Evolutionary conservation across 257 asterid genomes (phyloP).

Genomic region (Mentha longifolia): DNA sequence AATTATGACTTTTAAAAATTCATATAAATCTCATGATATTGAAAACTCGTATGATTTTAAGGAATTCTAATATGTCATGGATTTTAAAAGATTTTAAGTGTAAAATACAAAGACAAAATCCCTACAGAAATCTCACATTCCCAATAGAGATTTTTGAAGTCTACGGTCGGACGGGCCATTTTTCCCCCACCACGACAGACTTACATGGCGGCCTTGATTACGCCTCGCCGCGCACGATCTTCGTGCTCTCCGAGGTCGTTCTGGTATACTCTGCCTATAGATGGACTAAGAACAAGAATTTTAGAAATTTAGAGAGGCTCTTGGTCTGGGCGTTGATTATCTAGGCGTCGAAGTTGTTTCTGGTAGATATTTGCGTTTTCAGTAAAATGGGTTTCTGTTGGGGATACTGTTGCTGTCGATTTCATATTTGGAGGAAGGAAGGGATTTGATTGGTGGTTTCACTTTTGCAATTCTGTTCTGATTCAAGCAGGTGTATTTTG

Average conservation of each 20-base stretch:
- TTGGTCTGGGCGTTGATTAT: conserved; percentile 64
- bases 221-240: conserved; percentile 56
- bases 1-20: too few species aligned
- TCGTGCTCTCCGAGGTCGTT: conserved; percentile 58
- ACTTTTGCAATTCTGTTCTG: conserved; percentile 81
- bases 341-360: conserved; percentile 83
- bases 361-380: conserved; percentile 92
- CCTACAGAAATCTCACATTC: too few species aligned
- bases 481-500: conserved; percentile 89
- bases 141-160: too few species aligned
- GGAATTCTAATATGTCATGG: too few species aligned
- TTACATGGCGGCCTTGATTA: conserved; percentile 68
- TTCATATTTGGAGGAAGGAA: conserved; percentile 78
- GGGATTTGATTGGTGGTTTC: conserved; percentile 85
- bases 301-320: conserved; percentile 36
- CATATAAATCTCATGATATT: too few species aligned
- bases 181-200: conserved; percentile 68
- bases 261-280: conserved; percentile 53
- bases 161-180: too few species aligned
- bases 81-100: too few species aligned
- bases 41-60: too few species aligned
- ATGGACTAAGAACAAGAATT: conserved; percentile 42
- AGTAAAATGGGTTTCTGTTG: conserved; percentile 88
- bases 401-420: conserved; percentile 74
- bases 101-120: too few species aligned